Base-by-base conservation (phyloP, 305 asterid species). In the Fraxinus velutina region DNA sequence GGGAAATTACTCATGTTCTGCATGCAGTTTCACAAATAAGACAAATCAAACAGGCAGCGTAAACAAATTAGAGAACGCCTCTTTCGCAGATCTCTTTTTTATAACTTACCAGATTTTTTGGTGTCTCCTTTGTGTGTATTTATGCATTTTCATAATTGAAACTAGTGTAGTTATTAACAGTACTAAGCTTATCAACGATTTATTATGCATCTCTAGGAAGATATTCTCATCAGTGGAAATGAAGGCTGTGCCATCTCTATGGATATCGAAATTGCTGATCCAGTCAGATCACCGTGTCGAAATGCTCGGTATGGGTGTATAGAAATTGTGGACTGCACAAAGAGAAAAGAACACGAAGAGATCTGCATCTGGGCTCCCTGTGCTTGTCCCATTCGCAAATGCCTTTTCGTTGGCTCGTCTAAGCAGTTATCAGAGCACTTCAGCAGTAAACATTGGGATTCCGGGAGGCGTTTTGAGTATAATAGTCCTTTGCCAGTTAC, bases 401-500 rank as follows among this genome's bases (percentile, higher is more conserved):
- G 98, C 78, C 87, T 89, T 73, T 91, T 93, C 74, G 64, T 89
- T 0, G 97, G 98, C 85, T 92, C 98, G 2, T 87, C 89, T 39
- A 71, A 74, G 27, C 95, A 89, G 85, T 78, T 96, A 12, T 90
- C 97, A 0, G 88, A 85, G 34, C 98, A 96, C 86, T 96, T 93
- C 86, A 88, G 93, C 89, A 88, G 87, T 68, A 86, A 91, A 84
- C 99, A 94, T 81, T 91, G 97, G 97, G 97, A 94, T 82, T 88
- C 97, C 0, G 99, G 97, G 60, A 84, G 94, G 78, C 93, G 95
- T 29, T 94, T 96, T 66, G 94, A 90, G 89, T 96, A 96, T 44
- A 90, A 92, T 84, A 80, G 89, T 85, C 97, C 97, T 79, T 82
- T 93, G 72, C 88, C 84, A 2, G 85, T 96, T 37, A 91, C 93